Conservation (phyloP, 805 yeast genomes). For the Kluyveromyces nonfermentans region DNA sequence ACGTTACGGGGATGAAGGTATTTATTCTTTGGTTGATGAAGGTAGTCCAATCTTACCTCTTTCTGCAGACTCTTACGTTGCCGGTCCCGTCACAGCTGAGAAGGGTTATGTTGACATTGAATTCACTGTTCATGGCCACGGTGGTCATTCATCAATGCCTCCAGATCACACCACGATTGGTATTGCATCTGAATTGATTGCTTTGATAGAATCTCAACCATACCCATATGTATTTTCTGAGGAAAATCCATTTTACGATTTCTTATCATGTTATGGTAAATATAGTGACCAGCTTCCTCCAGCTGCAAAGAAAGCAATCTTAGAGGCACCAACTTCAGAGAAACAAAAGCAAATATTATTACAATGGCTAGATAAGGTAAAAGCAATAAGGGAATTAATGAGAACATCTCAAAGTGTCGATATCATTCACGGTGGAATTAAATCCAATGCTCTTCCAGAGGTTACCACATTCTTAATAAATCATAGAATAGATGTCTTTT, state of each 20-base stretch:
- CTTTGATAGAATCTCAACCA: conserved; percentile 47
- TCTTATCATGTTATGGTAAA: conserved; percentile 54
- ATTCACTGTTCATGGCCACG: conserved; percentile 48
- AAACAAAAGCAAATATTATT: conserved; percentile 31
- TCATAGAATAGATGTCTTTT: conserved; percentile 55
- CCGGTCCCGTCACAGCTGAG: conserved; percentile 50
- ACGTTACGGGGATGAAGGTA: conserved; percentile 49
- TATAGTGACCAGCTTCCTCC: conserved; percentile 26
- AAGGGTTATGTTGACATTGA: conserved; percentile 49
- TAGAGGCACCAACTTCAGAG: conserved; percentile 30
- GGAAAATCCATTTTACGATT: conserved; percentile 50
- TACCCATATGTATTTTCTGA: conserved; percentile 27
- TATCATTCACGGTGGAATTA: conserved; percentile 61
- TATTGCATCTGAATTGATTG: conserved; percentile 49
- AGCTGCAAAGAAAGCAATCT: conserved; percentile 17
- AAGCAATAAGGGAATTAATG: conserved; percentile 32
- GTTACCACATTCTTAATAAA: conserved; percentile 44
- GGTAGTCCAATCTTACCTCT: conserved; percentile 35
- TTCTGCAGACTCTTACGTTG: conserved; percentile 38
- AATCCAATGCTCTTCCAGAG: conserved; percentile 73
- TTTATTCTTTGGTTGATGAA: conserved; percentile 66
- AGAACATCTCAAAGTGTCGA: conserved; percentile 63
- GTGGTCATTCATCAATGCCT: conserved; percentile 78
- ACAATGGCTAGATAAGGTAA: conserved; percentile 12
- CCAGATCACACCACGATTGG: conserved; percentile 80